phyloP scores from a whole-genome alignment of 495 filamentous ascomycete species.

The Xanthoparmelia taractica region DNA sequence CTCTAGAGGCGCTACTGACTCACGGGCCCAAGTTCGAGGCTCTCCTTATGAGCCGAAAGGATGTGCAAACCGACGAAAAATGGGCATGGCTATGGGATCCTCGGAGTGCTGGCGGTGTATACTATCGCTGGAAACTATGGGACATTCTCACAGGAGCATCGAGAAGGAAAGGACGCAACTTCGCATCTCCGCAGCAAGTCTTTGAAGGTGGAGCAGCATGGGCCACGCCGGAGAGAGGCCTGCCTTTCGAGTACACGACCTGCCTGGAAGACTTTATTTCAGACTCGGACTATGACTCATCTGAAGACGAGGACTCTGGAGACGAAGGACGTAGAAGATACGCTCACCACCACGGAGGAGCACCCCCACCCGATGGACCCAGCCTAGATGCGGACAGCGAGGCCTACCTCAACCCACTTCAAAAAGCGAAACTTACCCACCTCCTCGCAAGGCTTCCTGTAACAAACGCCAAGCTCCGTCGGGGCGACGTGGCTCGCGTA shows the following conservation, averaged over 20 bases:
- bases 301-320: slow-evolving; percentile 79
- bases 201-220: slow-evolving; percentile 67
- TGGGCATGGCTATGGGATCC: slow-evolving; percentile 96
- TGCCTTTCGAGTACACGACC: slow-evolving; percentile 70
- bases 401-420: slow-evolving; percentile 72
- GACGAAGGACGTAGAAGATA: slow-evolving; percentile 58
- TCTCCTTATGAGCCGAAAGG: slow-evolving; percentile 73
- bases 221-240: slow-evolving; percentile 55
- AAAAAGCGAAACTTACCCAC: slow-evolving; percentile 75
- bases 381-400: slow-evolving; percentile 49
- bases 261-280: slow-evolving; percentile 67
- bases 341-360: slow-evolving; percentile 35
- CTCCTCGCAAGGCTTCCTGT: slow-evolving; percentile 75
- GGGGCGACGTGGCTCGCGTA: slow-evolving; percentile 78
- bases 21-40: slow-evolving; percentile 89
- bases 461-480: slow-evolving; percentile 62
- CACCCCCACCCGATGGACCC: slow-evolving; percentile 41
- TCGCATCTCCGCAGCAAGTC: slow-evolving; percentile 34
- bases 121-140: slow-evolving; percentile 90
- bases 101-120: slow-evolving; percentile 67
- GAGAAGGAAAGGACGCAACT: slow-evolving; percentile 27
- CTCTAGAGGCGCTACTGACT: slow-evolving; percentile 67
- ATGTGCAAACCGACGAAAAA: slow-evolving; percentile 73
- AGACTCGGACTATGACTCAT: slow-evolving; percentile 77
- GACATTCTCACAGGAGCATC: slow-evolving; percentile 54